Base-by-base conservation (phyloP, 306 rosid species). In the Dryas octopetala region DNA sequence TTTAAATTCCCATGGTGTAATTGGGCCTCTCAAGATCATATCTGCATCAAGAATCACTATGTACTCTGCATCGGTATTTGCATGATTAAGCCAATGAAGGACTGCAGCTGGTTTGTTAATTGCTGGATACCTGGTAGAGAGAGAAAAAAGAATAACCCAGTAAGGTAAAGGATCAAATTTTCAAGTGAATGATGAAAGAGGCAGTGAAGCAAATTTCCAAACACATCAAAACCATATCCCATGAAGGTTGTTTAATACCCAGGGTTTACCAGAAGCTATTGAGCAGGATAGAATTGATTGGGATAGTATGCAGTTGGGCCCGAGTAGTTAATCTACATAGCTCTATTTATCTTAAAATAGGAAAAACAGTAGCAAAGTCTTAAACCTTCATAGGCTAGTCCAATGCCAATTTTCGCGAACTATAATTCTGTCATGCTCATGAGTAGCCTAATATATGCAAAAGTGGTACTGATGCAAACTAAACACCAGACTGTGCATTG, bases 1-100 rank as follows among this genome's bases (percentile, higher is more conserved):
- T 76, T 92, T 92, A 88, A 95, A 95, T 78, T 95, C 99, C 99
- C 99, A 95, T 3, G 97, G 97, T 38, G 97, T 95, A 64, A 95
- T 90, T 58, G 99, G 88, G 72, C 99, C 97, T 85, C 97, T 92
- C 87, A 95, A 13, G 82, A 95, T 89, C 99, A 95, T 95, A 80
- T 95, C 99, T 62, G 99, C 97, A 82, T 95, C 99, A 81, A 95
- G 99, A 80, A 95, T 95, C 54, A 95, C 99, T 76, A 95, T 88
- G 80, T 79, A 95, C 82, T 95, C 99, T 47, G 99, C 99, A 81
- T 95, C 97, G 6, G 77, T 82, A 73, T 79, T 77, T 62, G 70
- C 97, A 79, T 95, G 99, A 76, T 95, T 92, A 66, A 95, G 97
- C 99, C 99, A 95, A 80, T 95, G 99, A 89, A 95, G 97, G 67